Percentiles rank a stretch among this genome's conserved stretches.
These are phyloP conservation scores for Eucalyptus regnans DNA, from an alignment of 345 rosid genomes.

Conservation along the genomic window DNA sequence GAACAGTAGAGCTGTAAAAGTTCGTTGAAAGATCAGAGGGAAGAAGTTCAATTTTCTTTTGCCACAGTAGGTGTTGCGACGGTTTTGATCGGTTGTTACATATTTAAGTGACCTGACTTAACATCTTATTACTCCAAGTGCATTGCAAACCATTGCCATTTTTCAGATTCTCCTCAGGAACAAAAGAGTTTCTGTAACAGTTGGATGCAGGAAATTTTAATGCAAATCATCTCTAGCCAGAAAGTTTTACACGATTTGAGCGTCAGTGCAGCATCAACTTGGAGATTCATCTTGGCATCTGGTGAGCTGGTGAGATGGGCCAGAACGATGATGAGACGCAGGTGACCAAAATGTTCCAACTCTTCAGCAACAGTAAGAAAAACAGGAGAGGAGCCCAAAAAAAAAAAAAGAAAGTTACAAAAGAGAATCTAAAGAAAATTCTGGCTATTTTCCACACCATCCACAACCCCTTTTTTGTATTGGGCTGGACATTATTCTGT, in stretches of 20 bases:
- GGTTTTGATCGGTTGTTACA: not conserved
- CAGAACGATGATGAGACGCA: not conserved
- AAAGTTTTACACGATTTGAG: not conserved
- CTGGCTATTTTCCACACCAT: not conserved
- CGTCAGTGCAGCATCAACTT: not conserved
- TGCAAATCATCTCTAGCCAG: not conserved
- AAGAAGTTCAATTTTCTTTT: not conserved
- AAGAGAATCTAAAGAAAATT: not conserved
- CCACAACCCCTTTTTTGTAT: not conserved
- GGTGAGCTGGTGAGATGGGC: not conserved
- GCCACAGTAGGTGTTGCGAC: not conserved
- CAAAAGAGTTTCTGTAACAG: not conserved
- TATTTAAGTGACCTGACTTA: not conserved
- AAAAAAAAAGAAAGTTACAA: not conserved
- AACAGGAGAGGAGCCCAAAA: not conserved
- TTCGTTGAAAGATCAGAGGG: not conserved
- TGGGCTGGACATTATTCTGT: not conserved
- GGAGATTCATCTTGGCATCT: not conserved
- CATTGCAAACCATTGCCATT: not conserved
- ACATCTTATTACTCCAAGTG: not conserved
- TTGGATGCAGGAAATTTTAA: not conserved
- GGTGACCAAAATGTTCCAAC: not conserved
- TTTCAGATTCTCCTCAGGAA: not conserved
- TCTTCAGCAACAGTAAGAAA: not conserved
- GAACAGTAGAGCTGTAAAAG: not conserved